phyloP scores from a whole-genome alignment of 768 basidiomycete genomes.

The Mycena maculata region DNA sequence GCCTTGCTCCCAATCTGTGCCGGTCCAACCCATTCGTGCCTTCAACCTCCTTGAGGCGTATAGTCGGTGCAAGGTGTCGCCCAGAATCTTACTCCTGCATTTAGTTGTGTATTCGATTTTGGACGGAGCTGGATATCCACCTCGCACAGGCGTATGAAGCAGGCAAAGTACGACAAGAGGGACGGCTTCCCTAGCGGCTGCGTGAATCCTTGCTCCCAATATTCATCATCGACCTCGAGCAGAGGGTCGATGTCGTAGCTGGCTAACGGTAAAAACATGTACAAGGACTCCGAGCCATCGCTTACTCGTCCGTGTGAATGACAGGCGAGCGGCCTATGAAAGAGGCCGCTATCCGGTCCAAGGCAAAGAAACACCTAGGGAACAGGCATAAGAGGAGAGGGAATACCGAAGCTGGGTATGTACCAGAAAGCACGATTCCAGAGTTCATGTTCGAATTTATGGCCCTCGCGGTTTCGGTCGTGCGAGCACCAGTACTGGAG shows the following conservation, averaged over 20 bases:
- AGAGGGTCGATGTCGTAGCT: conserved; percentile 66
- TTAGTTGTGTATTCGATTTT: neutral
- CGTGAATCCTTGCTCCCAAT: conserved; percentile 61
- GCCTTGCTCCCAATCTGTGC: conserved; percentile 52
- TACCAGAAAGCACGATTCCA: conserved; percentile 61
- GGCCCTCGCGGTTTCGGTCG: conserved; percentile 46
- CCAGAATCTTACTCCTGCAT: conserved; percentile 10
- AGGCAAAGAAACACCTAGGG: conserved; percentile 45
- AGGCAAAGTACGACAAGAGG: conserved; percentile 51
- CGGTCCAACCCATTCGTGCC: conserved; percentile 46
- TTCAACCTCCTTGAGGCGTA: conserved; percentile 51
- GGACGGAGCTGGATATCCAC: conserved; percentile 42
- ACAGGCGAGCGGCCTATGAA: conserved; percentile 66
- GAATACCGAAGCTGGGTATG: neutral
- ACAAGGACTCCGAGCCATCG: neutral
- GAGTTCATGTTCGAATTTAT: conserved; percentile 57
- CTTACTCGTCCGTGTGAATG: conserved; percentile 64
- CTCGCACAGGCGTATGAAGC: conserved; percentile 52
- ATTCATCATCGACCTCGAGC: conserved; percentile 66
- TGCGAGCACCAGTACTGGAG: conserved; percentile 67
- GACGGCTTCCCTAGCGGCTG: conserved; percentile 58
- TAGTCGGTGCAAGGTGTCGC: conserved; percentile 24
- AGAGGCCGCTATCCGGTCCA: conserved; percentile 45
- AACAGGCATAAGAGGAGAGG: neutral
- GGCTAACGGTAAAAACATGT: neutral